Evolutionary conservation across 2,329 filamentous ascomycete species (phyloP).

Genomic region (Bimuria novae-zelandiae): DNA sequence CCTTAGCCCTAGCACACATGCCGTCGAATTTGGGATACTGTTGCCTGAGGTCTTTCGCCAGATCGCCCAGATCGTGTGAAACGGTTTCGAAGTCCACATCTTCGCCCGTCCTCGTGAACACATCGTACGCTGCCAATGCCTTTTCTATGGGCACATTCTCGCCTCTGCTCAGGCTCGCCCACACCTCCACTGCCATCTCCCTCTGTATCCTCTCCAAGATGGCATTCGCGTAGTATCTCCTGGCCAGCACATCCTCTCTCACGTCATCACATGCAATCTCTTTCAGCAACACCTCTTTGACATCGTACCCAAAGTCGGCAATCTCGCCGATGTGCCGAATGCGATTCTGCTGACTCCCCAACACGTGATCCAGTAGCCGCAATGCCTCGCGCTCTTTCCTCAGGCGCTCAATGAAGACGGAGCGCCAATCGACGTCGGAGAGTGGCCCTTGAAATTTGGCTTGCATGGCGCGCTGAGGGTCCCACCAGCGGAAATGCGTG

Average conservation of each 20-base stretch:
- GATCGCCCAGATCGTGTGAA: slow-evolving; percentile 64
- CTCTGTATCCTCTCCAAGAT: slow-evolving; percentile 81
- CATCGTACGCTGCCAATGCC: slow-evolving; percentile 80
- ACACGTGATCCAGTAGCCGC: slow-evolving; percentile 64
- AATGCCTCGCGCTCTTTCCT: slow-evolving; percentile 41
- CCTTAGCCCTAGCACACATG: slow-evolving; percentile 68
- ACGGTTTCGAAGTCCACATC: slow-evolving; percentile 73
- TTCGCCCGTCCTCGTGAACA: slow-evolving; percentile 79
- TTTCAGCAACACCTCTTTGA: slow-evolving; percentile 78
- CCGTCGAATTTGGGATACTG: slow-evolving; percentile 59
- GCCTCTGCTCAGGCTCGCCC: slow-evolving; percentile 62
- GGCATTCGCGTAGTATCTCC: slow-evolving; percentile 75
- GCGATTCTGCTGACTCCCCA: slow-evolving; percentile 72
- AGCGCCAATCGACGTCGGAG: slow-evolving; percentile 73
- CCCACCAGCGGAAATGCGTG: slow-evolving; percentile 75
- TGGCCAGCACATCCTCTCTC: slow-evolving; percentile 74
- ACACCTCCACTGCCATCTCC: slow-evolving; percentile 76
- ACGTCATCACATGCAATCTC: slow-evolving; percentile 65
- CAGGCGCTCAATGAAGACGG: slow-evolving; percentile 45
- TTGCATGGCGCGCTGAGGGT: slow-evolving; percentile 49
- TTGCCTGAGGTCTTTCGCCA: slow-evolving; percentile 61
- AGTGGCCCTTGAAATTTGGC: slow-evolving; percentile 50
- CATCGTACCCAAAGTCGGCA: slow-evolving; percentile 77
- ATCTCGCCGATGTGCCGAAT: slow-evolving; percentile 73
- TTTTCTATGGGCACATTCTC: slow-evolving; percentile 68